These are phyloP conservation scores for Catenaria anguillulae DNA, from an alignment of 371 early-diverging fungal genomes.

Conservation along the genomic window DNA sequence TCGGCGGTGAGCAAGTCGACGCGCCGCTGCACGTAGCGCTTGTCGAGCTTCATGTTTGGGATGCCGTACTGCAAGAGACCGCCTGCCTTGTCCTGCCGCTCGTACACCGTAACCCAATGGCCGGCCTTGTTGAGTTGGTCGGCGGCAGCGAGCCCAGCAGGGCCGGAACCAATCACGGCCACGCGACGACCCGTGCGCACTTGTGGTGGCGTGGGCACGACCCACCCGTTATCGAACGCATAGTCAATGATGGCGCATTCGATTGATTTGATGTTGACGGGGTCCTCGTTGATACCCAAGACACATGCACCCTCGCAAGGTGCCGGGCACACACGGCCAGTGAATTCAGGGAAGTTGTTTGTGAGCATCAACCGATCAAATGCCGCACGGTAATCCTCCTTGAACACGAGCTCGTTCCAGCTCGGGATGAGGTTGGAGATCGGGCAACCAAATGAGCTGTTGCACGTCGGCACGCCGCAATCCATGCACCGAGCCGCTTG, in stretches of 20 bases:
- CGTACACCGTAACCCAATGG: slow-evolving; percentile 83
- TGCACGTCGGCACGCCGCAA: slow-evolving; percentile 95
- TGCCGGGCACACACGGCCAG: slow-evolving; percentile 80
- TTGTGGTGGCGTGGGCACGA: slow-evolving; percentile 61
- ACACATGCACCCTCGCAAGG: slow-evolving; percentile 89
- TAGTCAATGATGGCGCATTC: slow-evolving; percentile 92
- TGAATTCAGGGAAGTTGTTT: slow-evolving; percentile 85
- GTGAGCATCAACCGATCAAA: slow-evolving; percentile 82
- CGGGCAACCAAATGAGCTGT: slow-evolving; percentile 89
- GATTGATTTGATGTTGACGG: slow-evolving; percentile 91
- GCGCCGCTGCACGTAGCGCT: slow-evolving; percentile 80
- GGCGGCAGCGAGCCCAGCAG: slow-evolving; percentile 89
- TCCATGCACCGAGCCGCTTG: slow-evolving; percentile 96
- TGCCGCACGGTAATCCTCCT: slow-evolving; percentile 86
- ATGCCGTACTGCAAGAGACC: slow-evolving; percentile 96
- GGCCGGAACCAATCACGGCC: slow-evolving; percentile 87
- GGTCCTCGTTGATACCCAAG: slow-evolving; percentile 75
- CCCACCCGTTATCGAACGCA: slow-evolving; percentile 92
- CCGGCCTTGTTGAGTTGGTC: slow-evolving; percentile 95
- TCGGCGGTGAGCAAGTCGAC: slow-evolving; percentile 80
- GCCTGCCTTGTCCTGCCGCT: slow-evolving; percentile 87
- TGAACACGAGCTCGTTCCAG: slow-evolving; percentile 93
- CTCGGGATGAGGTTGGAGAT: slow-evolving; percentile 95
- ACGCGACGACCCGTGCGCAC: slow-evolving; percentile 66
- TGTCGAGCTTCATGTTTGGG: slow-evolving; percentile 98